Evolutionary conservation across 176 grass and related monocot genomes (phyloP), one percentile per base, ranked within the genome.

Genomic region (Lolium perenne): DNA sequence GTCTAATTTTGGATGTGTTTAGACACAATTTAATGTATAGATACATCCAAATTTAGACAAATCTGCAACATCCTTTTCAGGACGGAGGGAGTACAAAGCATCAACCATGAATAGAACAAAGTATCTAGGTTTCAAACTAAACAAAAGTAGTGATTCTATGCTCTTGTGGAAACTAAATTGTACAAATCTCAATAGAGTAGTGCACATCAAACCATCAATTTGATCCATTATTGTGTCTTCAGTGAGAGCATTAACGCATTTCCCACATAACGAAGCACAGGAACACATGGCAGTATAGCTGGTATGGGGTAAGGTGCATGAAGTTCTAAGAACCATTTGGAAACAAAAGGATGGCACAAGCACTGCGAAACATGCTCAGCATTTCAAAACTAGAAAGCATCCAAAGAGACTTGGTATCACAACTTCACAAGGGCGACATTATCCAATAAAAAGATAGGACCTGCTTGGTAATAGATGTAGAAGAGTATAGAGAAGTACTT

Each of bases 251-350:
- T 18, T 82, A 40, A 82, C 61, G 46, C 22, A 54, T 8, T 71
- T 32, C 78, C 18, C 7, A 90, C 85, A 62, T 45, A 87, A 43
- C 8, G 46, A 84, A 74, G 21, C 46, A 80, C 38, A n/a, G 48
- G 40, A 62, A 79, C 5, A 55, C 51, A 55, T 55, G 51, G 6
- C 17, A 56, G 17, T 56, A 65, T 20, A 49, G 15, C 16, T 20
- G 17, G 71, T 50, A 49, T 1, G 2, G 11, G 13, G 64, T 60
- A 78, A 84, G 55, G 50, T 21, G 40, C 5, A 17, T 21, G 5
- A 76, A 71, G 57, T 46, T 84, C 40, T 79, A 64, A 73, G 15
- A 77, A 56, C 7, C 74, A 84, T 53, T 49, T 0, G n/a, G 4
- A 7, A 32, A 87, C 16, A 82, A 64, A 63, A 58, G 4, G 1